Base-by-base conservation (phyloP, 306 rosid species). In the Mimosa pudica region DNA sequence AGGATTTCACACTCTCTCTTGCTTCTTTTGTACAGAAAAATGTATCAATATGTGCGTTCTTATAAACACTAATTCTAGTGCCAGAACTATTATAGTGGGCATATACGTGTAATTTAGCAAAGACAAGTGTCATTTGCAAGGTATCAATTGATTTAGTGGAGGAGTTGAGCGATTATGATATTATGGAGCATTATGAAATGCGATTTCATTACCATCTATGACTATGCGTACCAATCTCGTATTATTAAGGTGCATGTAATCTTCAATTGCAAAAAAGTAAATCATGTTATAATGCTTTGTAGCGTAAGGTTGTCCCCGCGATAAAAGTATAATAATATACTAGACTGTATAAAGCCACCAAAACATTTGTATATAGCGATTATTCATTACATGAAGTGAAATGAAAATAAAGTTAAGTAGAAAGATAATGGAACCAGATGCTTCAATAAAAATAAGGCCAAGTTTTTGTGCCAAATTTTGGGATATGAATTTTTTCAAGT, bases 41-140 rank as follows among this genome's bases (percentile, higher is more conserved):
- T 10, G 61, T 38, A 64, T 57, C 30, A 24, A 24, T 71, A 10
- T 41, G 36, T 71, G 41, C 24, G 42, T n/a, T 35, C 63, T 71
- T 82, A 85, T 36, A 81, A 18, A 66, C 18, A 33, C 52, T 11
- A 17, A 24, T 48, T 65, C 48, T 30, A 71, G 77, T 65, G 38
- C 11, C 24, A 24, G 13, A 42, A 71, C 73, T 54, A n/a, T 54
- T 54, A 4, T 14, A 47, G 81, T 32, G 78, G 54, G 10, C 63
- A 80, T 58, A 17, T 77, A 82, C 89, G 83, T 77, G 72, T 80
- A 73, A 5, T 75, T 86, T 81, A 73, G 76, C 78, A 77, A 80
- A 80, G 66, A 8, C n/a, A 74, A 47, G 76, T 83, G 87, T 83
- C 89, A 86, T 70, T 1, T 42, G 2, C n/a, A 79, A 76, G 30